phyloP scores from a whole-genome alignment of 495 filamentous ascomycete species.

The Xylaria nigripes region DNA sequence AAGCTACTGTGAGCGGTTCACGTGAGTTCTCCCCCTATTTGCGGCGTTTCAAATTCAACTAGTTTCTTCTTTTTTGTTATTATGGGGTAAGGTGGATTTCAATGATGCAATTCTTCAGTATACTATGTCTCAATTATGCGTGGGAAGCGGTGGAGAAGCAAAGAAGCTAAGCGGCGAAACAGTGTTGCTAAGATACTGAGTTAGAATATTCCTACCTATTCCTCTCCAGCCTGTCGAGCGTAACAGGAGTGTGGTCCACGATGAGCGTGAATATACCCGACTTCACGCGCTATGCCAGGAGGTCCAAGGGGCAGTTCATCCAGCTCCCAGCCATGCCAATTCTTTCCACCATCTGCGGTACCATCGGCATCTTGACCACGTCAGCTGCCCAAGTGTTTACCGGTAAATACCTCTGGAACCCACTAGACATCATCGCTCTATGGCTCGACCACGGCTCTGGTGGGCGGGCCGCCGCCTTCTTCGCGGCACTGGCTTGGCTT shows the following conservation, averaged over 20 bases:
- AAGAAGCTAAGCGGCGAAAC: not conserved
- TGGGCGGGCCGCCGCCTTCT: slow-evolving; percentile 50
- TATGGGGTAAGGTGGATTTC: no score
- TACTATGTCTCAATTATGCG: no score
- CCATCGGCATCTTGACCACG: slow-evolving; percentile 46
- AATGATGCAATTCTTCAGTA: no score
- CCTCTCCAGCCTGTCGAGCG: slow-evolving; percentile 38
- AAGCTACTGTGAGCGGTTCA: slow-evolving; percentile 35
- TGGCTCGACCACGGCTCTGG: slow-evolving; percentile 36
- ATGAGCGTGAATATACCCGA: slow-evolving; percentile 50
- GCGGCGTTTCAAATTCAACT: no score
- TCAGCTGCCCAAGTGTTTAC: slow-evolving; percentile 46
- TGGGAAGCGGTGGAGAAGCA: no score
- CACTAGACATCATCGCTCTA: slow-evolving; percentile 41
- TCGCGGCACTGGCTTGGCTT: slow-evolving; percentile 44
- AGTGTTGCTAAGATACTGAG: not conserved
- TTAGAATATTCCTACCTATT: slow-evolving; percentile 31
- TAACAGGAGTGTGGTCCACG: slow-evolving; percentile 37
- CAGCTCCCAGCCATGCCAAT: slow-evolving; percentile 53
- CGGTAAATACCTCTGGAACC: slow-evolving; percentile 49
- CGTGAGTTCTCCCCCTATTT: not conserved
- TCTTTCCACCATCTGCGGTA: slow-evolving; percentile 46
- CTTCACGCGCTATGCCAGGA: slow-evolving; percentile 52
- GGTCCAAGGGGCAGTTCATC: slow-evolving; percentile 43
- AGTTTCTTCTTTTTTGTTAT: no score